Conservation (phyloP, 768 basidiomycete species). For the button mushroom (Agaricus bisporus) region DNA sequence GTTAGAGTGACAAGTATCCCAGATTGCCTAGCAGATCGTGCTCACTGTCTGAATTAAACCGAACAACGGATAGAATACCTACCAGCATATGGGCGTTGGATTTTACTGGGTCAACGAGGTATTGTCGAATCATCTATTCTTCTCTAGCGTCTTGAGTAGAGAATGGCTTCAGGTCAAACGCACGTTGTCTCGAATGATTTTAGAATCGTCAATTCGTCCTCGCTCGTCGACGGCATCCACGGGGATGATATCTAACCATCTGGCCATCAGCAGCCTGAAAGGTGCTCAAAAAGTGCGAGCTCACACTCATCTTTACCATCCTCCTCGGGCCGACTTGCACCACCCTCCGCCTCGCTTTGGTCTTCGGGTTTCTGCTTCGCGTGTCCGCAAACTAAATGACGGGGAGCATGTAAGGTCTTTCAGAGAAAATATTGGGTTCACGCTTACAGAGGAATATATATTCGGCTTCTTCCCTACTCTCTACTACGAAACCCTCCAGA, state of each 20-base stretch:
- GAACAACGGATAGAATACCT: not conserved
- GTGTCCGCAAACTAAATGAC: not conserved
- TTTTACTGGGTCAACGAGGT: not conserved
- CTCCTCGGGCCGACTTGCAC: not conserved
- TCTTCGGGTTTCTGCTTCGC: not conserved
- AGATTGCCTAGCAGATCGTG: not conserved
- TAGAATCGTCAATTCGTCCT: not conserved
- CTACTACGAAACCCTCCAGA: not conserved
- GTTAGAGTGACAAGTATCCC: conserved; percentile 1
- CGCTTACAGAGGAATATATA: not conserved
- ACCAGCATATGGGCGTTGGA: not conserved
- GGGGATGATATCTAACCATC: not conserved
- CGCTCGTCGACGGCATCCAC: not conserved
- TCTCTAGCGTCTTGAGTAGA: not conserved
- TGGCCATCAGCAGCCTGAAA: not conserved
- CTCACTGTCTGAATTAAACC: not conserved
- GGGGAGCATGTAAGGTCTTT: not conserved
- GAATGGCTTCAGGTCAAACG: not conserved
- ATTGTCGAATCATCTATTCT: not conserved
- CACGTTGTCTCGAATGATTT: not conserved
- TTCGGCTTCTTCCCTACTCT: not conserved
- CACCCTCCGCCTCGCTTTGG: not conserved
- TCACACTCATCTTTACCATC: conserved; percentile 3
- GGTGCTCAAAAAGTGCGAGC: not conserved
- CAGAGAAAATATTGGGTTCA: not conserved